Base-by-base conservation (phyloP, 2,329 filamentous ascomycete genomes). In the Pseudophaeomoniella oleicola region DNA sequence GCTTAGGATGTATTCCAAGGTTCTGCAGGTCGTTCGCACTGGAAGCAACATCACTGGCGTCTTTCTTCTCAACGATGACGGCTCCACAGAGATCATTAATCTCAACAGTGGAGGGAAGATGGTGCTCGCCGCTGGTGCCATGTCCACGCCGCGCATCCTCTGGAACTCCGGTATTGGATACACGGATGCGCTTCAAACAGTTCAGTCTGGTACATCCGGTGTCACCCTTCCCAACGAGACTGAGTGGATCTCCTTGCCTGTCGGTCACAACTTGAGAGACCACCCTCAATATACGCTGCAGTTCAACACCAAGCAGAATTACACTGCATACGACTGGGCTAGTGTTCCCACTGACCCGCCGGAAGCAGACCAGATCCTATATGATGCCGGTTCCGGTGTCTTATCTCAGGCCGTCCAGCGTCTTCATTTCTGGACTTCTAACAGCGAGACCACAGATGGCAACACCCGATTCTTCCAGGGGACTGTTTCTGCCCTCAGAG, bases 131-230 rank as follows among this genome's bases (percentile, higher is more conserved):
- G 72, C 76, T 1, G 80, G 80, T 34, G 62, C 78, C 1, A 81
- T 84, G 42, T 76, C 76, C n/a, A 75, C 75, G 2, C 64, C 77
- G 11, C 80, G 80, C 56, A 60, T 85, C 34, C 66, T 84, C 2
- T 64, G 81, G 56, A 67, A 77, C 48, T 78, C 72, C 57, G 75
- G 79, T 45, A 83, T 81, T 43, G 80, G 78, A 3, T 76, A 75
- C 15, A 54, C 56, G 36, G 59, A 58, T 32, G 61, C 66, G 49
- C 60, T 68, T 32, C 52, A 52, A 31, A 51, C 58, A 16, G 66
- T 67, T 29, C 56, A 62, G 49, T 53, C 50, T 43, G 65, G 63
- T 38, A 53, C 47, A 14, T 64, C 65, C 42, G 59, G 63, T 4
- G 31, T 50, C 4, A 59, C 59, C 12, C 57, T 65, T 51, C 60